phyloP scores from a whole-genome alignment of 257 asterid genomes.

The Nicotiana tomentosiformis region DNA sequence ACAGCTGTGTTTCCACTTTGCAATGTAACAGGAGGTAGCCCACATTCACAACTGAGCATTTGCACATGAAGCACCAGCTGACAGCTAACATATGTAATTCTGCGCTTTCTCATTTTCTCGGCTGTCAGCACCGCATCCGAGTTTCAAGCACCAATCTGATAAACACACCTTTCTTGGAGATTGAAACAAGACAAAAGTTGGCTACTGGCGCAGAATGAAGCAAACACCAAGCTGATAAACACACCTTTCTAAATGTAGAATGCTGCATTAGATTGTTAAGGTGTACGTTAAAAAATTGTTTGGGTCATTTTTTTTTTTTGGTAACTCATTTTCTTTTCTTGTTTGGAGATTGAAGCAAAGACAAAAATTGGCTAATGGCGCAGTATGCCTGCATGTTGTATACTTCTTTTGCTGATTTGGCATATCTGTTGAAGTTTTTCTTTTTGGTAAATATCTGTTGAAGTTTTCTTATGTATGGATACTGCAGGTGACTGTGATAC shows the following conservation, averaged over 20 bases:
- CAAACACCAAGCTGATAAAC: neutral
- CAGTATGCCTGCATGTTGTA: neutral
- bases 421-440: neutral
- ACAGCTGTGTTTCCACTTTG: neutral
- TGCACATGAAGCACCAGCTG: neutral
- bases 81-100: neutral
- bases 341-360: neutral
- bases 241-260: neutral
- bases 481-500: neutral
- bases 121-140: neutral
- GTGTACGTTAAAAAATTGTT: no score
- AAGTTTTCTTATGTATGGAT: neutral
- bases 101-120: neutral
- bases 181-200: no score
- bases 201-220: no score
- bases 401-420: neutral
- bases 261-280: no score
- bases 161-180: neutral
- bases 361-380: neutral
- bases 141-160: neutral
- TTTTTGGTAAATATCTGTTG: neutral
- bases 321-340: neutral
- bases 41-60: neutral
- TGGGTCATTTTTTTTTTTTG: no score
- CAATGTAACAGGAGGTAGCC: neutral